Percentiles rank a stretch among this genome's conserved stretches.
These are phyloP conservation scores for Achaetomiella virescens DNA, from an alignment of 495 filamentous ascomycete species.

Conservation along the genomic window DNA sequence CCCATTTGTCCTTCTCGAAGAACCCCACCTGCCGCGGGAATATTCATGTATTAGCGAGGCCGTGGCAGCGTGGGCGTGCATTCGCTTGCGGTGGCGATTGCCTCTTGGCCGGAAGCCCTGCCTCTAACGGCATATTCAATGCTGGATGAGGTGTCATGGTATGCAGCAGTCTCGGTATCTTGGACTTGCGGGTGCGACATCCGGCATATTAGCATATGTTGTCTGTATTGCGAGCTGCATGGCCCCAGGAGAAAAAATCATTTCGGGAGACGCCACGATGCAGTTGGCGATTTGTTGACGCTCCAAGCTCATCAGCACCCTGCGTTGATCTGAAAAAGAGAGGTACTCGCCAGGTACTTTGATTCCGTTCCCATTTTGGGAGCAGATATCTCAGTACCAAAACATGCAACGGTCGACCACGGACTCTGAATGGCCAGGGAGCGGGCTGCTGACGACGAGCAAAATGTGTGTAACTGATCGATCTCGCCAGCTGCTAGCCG, in stretches of 20 bases:
- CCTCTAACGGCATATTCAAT: slow-evolving; percentile 9
- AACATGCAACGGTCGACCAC: no score
- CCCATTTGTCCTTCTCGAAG: not conserved
- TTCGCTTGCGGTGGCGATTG: slow-evolving; percentile 18
- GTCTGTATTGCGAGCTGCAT: slow-evolving; percentile 14
- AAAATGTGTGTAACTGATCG: slow-evolving; percentile 28
- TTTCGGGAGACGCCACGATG: not conserved
- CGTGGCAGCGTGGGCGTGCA: slow-evolving; percentile 20
- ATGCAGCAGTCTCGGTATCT: slow-evolving; percentile 8
- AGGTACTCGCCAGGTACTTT: not conserved
- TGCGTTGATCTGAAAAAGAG: not conserved
- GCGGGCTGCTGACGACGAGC: slow-evolving; percentile 25
- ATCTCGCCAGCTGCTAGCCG: slow-evolving; percentile 7
- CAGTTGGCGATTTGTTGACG: not conserved
- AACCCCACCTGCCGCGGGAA: not conserved
- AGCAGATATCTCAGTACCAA: not conserved
- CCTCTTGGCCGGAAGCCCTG: slow-evolving; percentile 17
- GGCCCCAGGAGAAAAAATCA: slow-evolving; percentile 7
- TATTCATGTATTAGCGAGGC: not conserved
- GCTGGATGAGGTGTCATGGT: slow-evolving; percentile 17
- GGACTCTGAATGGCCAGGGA: slow-evolving; percentile 24
- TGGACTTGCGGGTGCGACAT: slow-evolving; percentile 23
- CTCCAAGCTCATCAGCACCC: not conserved
- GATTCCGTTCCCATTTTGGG: not conserved
- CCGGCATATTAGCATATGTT: slow-evolving; percentile 20